A percentile compares a stretch with the other conserved stretches of the same genome.
These are phyloP conservation scores for Micractinium sp. DNA, from an alignment of 139 green algal genomes.

Conservation along the genomic window DNA sequence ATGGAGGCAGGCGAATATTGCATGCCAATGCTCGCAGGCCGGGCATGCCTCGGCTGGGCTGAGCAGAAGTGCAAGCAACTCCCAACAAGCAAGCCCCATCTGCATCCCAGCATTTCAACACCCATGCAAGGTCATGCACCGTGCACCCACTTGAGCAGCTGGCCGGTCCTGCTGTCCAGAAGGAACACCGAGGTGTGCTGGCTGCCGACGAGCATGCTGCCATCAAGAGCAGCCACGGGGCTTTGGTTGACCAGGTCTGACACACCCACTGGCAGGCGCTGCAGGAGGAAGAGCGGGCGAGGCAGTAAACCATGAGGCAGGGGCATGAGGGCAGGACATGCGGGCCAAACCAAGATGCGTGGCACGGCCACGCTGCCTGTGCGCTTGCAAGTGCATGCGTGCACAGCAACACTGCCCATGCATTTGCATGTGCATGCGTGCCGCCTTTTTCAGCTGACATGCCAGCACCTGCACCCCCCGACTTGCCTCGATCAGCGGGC, in stretches of 20 bases:
- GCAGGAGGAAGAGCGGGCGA: constrained; percentile 8
- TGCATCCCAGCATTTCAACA: background rate
- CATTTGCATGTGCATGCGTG: background rate
- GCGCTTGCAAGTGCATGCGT: background rate
- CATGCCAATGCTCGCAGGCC: background rate
- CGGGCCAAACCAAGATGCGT: too few species aligned
- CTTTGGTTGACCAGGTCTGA: constrained; percentile 85
- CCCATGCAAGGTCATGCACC: background rate
- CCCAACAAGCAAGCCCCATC: background rate
- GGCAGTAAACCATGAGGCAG: background rate
- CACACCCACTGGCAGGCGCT: constrained; percentile 84
- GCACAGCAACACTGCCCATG: background rate
- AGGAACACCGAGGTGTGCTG: constrained; percentile 76
- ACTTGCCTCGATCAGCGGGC: constrained; percentile 11
- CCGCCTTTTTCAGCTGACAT: background rate
- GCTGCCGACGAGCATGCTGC: constrained; percentile 83
- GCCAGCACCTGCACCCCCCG: background rate
- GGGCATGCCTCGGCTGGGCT: background rate
- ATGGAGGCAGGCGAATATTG: background rate
- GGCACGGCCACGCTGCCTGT: background rate
- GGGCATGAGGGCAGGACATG: too few species aligned
- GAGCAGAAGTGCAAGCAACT: background rate
- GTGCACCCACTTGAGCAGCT: constrained; percentile 39
- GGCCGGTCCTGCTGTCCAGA: constrained; percentile 77
- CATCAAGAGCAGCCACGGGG: constrained; percentile 83